Conservation (phyloP, 2,329 filamentous ascomycete species). For the Exophiala dermatitidis region DNA sequence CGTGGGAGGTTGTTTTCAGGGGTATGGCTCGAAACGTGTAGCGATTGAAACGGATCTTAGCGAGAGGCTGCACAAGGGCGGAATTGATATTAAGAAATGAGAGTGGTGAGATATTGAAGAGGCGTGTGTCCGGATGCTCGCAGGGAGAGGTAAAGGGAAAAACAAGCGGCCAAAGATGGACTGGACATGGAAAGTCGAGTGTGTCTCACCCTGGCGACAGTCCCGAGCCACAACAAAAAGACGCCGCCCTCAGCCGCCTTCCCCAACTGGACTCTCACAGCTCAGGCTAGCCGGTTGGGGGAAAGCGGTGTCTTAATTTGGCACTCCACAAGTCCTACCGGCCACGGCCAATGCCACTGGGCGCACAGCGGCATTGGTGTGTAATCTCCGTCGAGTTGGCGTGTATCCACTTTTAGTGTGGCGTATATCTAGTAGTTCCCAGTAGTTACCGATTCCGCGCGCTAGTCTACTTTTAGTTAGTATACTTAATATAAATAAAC, state of each 20-base stretch:
- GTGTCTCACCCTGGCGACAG: slow-evolving; percentile 20
- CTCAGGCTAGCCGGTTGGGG: slow-evolving; percentile 8
- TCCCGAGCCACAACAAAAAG: slow-evolving; percentile 13
- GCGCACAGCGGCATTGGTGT: too few relatives aligned
- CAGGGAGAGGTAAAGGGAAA: background rate
- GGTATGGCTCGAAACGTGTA: background rate
- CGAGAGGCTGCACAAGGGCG: slow-evolving; percentile 12
- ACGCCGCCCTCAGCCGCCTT: slow-evolving; percentile 2
- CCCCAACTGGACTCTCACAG: background rate
- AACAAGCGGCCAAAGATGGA: background rate
- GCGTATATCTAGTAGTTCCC: too few relatives aligned
- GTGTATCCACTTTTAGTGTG: too few relatives aligned
- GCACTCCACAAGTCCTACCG: background rate
- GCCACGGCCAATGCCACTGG: too few relatives aligned
- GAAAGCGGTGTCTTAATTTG: slow-evolving; percentile 13
- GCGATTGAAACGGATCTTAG: slow-evolving; percentile 1
- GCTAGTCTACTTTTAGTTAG: too few relatives aligned
- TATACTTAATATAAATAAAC: too few relatives aligned
- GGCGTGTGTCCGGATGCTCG: background rate
- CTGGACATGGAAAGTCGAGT: background rate
- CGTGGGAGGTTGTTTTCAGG: background rate
- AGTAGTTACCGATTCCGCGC: too few relatives aligned
- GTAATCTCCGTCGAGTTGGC: too few relatives aligned
- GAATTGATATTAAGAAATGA: slow-evolving; percentile 1
- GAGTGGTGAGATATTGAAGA: background rate